Percentiles rank a stretch among this genome's conserved stretches.
These are phyloP conservation scores for Phaeoacremonium minimum DNA, from an alignment of 2,329 filamentous ascomycete species.

Conservation along the genomic window DNA sequence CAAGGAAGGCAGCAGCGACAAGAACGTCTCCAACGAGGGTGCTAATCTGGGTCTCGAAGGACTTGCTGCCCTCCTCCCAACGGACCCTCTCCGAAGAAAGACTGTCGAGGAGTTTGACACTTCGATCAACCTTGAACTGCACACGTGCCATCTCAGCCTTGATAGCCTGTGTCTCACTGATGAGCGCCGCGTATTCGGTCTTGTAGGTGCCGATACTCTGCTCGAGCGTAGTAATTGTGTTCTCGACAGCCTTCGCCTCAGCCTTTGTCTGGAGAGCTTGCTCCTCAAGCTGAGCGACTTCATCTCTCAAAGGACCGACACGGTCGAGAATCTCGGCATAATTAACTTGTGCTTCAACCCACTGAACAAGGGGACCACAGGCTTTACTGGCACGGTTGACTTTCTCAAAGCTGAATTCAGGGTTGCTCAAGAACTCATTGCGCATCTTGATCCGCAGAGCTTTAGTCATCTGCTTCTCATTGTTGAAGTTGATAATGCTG, in stretches of 20 bases:
- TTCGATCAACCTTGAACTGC: slow-evolving; percentile 96
- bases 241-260: slow-evolving; percentile 85
- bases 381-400: slow-evolving; percentile 96
- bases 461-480: slow-evolving; percentile 90
- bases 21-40: slow-evolving; percentile 95
- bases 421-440: slow-evolving; percentile 84
- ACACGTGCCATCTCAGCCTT: slow-evolving; percentile 95
- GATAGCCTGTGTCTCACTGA: slow-evolving; percentile 96
- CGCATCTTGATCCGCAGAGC: slow-evolving; percentile 81
- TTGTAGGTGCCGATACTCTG: slow-evolving; percentile 93
- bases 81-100: slow-evolving; percentile 87
- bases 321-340: slow-evolving; percentile 97
- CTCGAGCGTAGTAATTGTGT: slow-evolving; percentile 80
- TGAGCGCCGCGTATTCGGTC: slow-evolving; percentile 89
- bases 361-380: slow-evolving; percentile 93
- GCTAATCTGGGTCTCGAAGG: slow-evolving; percentile 95
- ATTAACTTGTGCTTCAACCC: slow-evolving; percentile 93
- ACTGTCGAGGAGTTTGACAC: slow-evolving; percentile 89
- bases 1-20: slow-evolving; percentile 93
- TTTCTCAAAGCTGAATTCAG: slow-evolving; percentile 93
- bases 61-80: slow-evolving; percentile 97
- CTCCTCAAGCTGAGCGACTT: slow-evolving; percentile 83
- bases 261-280: slow-evolving; percentile 89
- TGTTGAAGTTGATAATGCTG: slow-evolving; percentile 96
- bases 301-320: slow-evolving; percentile 86